Conservation (phyloP, 805 yeast genomes). For the Ogataea trehalophila region DNA sequence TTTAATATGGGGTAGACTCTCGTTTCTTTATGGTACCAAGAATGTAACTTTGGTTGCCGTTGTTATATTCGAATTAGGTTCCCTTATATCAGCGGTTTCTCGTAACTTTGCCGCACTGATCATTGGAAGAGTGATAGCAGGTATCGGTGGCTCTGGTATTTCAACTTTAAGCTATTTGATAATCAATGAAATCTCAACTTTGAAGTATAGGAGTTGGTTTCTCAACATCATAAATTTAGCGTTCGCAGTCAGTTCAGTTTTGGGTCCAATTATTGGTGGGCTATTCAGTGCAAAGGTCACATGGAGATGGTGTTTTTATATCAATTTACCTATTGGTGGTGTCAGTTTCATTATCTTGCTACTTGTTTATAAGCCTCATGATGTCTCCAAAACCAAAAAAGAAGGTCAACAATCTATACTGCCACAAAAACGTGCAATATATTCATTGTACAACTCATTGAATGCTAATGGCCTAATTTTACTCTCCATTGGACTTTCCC, state of each 20-base stretch:
- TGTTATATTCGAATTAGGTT: slow-evolving; percentile 55
- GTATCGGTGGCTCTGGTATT: slow-evolving; percentile 74
- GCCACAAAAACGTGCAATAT: background rate
- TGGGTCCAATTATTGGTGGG: slow-evolving; percentile 68
- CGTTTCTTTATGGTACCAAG: slow-evolving; percentile 55
- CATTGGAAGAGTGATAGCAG: slow-evolving; percentile 68
- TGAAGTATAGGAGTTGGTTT: slow-evolving; percentile 34
- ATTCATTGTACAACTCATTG: slow-evolving; percentile 2
- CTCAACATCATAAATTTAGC: slow-evolving; percentile 39
- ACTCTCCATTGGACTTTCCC: slow-evolving; percentile 38
- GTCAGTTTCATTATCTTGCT: slow-evolving; percentile 40
- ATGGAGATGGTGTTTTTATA: slow-evolving; percentile 77
- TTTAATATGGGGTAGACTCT: slow-evolving; percentile 52
- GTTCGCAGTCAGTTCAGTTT: slow-evolving; percentile 46
- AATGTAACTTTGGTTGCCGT: slow-evolving; percentile 41
- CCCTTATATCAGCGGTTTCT: slow-evolving; percentile 54
- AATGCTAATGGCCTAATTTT: slow-evolving; percentile 32
- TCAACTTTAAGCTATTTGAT: slow-evolving; percentile 54
- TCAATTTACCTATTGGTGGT: slow-evolving; percentile 68
- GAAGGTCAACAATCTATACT: background rate
- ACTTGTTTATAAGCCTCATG: slow-evolving; percentile 4
- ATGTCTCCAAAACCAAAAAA: background rate
- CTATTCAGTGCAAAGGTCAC: slow-evolving; percentile 44
- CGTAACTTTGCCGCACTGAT: slow-evolving; percentile 52
- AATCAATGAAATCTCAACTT: slow-evolving; percentile 49